Conservation (phyloP, 768 basidiomycete genomes). For the Dentipellis sp. region DNA sequence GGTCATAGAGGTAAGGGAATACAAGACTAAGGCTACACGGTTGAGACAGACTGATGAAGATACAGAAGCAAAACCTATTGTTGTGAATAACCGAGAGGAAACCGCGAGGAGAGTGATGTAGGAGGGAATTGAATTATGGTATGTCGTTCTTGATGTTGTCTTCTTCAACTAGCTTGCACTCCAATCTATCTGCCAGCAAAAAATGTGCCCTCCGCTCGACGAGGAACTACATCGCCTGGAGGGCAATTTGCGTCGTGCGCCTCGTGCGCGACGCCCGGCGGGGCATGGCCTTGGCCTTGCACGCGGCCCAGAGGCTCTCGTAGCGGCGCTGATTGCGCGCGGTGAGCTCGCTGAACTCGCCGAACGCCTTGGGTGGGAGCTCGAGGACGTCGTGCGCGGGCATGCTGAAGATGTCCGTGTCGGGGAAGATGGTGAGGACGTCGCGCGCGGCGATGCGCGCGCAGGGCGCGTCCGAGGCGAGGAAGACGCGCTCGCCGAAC, state of each 20-base stretch:
- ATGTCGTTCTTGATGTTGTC: too few species aligned
- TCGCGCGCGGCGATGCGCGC: conserved; percentile 55
- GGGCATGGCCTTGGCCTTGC: conserved; percentile 20
- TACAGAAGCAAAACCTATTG: neutral
- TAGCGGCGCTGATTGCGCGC: conserved; percentile 43
- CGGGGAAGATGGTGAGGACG: conserved; percentile 50
- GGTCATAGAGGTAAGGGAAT: too few species aligned
- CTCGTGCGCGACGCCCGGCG: neutral
- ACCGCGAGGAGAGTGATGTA: neutral
- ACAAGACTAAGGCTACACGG: too few species aligned
- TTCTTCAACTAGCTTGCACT: too few species aligned
- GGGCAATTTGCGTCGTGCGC: neutral
- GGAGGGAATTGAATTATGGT: too few species aligned
- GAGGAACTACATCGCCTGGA: neutral
- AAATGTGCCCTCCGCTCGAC: too few species aligned
- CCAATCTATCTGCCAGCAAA: too few species aligned
- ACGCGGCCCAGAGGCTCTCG: conserved; percentile 50
- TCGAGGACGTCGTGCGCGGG: conserved; percentile 48
- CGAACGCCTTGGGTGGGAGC: conserved; percentile 49
- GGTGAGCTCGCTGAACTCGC: conserved; percentile 45
- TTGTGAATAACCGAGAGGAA: neutral
- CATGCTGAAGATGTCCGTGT: conserved; percentile 23
- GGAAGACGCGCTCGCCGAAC: conserved; percentile 59
- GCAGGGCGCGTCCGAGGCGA: conserved; percentile 46
- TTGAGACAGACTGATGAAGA: too few species aligned